phyloP scores from a whole-genome alignment of 2,329 filamentous ascomycete species.

The Nothopassalora personata region DNA sequence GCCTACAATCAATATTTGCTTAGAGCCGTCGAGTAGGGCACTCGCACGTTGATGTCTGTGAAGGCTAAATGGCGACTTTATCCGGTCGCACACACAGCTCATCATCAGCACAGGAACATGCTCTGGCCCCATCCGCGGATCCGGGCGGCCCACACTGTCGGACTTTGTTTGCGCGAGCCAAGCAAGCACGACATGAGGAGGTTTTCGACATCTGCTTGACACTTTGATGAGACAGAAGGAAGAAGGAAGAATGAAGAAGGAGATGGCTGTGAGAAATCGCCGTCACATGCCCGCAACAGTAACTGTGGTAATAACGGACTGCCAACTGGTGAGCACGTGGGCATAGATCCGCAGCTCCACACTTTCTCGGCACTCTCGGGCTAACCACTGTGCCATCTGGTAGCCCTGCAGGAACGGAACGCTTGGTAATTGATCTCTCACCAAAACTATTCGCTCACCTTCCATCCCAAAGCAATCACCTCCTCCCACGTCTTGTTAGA shows the following conservation, averaged over 20 bases:
- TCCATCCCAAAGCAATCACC: not conserved
- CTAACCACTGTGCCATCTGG: too few relatives aligned
- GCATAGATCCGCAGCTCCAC: not conserved
- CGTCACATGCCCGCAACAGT: too few relatives aligned
- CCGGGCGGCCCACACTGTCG: not conserved
- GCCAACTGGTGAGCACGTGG: not conserved
- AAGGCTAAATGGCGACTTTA: not conserved
- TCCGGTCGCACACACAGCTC: not conserved
- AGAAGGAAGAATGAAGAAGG: not conserved
- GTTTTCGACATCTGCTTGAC: not conserved
- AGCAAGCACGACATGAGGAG: not conserved
- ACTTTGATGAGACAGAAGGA: not conserved
- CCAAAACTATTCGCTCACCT: not conserved
- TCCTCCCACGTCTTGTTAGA: not conserved
- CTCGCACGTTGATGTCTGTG: too few relatives aligned
- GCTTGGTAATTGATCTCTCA: constrained; percentile 9
- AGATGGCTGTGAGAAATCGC: too few relatives aligned
- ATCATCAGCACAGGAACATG: too few relatives aligned
- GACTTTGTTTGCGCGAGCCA: not conserved
- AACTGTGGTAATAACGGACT: too few relatives aligned
- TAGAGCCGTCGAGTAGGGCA: too few relatives aligned
- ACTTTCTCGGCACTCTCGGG: not conserved
- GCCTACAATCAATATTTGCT: too few relatives aligned
- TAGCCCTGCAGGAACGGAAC: not conserved
- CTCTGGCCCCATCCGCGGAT: not conserved